These are phyloP conservation scores for Ogataea neopini DNA, from an alignment of 805 yeast genomes.

Conservation along the genomic window DNA sequence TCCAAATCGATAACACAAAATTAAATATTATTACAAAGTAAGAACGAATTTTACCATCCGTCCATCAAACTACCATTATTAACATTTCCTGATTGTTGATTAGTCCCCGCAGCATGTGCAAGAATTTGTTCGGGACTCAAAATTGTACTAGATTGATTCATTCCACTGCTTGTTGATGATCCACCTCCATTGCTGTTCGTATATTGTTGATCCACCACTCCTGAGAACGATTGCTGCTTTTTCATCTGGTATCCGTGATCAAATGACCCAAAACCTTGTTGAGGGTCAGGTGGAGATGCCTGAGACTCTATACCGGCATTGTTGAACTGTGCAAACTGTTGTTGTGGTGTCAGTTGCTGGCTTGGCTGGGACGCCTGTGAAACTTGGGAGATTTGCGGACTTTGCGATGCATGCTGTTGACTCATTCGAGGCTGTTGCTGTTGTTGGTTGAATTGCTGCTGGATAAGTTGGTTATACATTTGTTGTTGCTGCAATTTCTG, in stretches of 20 bases:
- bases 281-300: conserved; percentile 32
- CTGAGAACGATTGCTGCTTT: conserved; percentile 15
- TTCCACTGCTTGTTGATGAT: conserved; percentile 8
- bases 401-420: conserved; percentile 22
- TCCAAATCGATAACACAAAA: not conserved
- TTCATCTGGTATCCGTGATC: conserved; percentile 26
- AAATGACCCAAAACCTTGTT: conserved; percentile 29
- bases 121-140: conserved; percentile 38
- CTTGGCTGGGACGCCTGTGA: conserved; percentile 9
- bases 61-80: conserved; percentile 19
- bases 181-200: conserved; percentile 12
- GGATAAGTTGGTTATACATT: conserved; percentile 5
- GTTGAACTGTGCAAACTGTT: conserved; percentile 18
- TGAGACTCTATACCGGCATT: conserved; percentile 27
- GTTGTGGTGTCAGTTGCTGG: conserved; percentile 20
- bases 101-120: conserved; percentile 32
- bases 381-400: conserved; percentile 2
- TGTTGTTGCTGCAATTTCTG: conserved; percentile 9
- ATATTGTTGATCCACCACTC: conserved; percentile 13
- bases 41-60: conserved; percentile 21
- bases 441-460: conserved; percentile 10
- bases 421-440: conserved; percentile 5
- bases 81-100: conserved; percentile 5
- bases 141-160: conserved; percentile 17
- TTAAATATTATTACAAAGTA: not conserved